Evolutionary conservation across 805 yeast species (phyloP).

Genomic region (Torulaspora microellipsoides): DNA sequence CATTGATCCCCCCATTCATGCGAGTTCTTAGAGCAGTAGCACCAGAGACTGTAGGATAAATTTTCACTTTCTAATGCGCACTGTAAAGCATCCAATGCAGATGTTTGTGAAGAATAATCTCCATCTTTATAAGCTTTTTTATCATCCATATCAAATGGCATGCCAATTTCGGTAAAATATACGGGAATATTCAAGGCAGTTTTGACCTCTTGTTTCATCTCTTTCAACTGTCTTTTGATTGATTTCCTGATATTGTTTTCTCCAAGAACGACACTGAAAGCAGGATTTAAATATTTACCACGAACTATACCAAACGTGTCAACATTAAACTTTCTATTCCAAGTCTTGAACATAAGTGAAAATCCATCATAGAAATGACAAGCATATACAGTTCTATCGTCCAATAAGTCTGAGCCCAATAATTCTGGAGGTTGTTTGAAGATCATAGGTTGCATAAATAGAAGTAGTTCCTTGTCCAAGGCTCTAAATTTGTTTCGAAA

Average conservation of each 20-base stretch:
- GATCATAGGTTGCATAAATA: conserved; percentile 79
- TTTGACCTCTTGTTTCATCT: conserved; percentile 59
- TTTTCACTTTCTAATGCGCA: conserved; percentile 72
- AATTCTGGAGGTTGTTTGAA: conserved; percentile 70
- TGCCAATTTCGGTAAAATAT: conserved; percentile 90
- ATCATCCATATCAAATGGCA: conserved; percentile 93
- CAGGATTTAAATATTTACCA: conserved; percentile 67
- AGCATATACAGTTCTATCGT: conserved; percentile 62
- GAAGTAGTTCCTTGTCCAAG: conserved; percentile 43
- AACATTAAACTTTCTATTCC: conserved; percentile 80
- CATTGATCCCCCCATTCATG: conserved; percentile 89
- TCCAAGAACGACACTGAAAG: conserved; percentile 74
- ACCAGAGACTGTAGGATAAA: conserved; percentile 79
- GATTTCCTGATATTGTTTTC: conserved; percentile 72
- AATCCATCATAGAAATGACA: conserved; percentile 95
- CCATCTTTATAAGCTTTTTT: conserved; percentile 65
- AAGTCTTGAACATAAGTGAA: conserved; percentile 84
- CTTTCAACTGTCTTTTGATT: conserved; percentile 61
- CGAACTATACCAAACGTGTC: conserved; percentile 87
- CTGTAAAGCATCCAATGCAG: conserved; percentile 78
- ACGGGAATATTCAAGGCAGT: conserved; percentile 72
- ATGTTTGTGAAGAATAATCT: conserved; percentile 66
- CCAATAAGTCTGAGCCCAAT: conserved; percentile 49
- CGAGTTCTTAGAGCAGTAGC: conserved; percentile 65
- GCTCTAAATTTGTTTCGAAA: conserved; percentile 48